A percentile compares a stretch with the other conserved stretches of the same genome.
Conservation (phyloP, 2,329 filamentous ascomycete species). For the Fusarium mundagurra region DNA sequence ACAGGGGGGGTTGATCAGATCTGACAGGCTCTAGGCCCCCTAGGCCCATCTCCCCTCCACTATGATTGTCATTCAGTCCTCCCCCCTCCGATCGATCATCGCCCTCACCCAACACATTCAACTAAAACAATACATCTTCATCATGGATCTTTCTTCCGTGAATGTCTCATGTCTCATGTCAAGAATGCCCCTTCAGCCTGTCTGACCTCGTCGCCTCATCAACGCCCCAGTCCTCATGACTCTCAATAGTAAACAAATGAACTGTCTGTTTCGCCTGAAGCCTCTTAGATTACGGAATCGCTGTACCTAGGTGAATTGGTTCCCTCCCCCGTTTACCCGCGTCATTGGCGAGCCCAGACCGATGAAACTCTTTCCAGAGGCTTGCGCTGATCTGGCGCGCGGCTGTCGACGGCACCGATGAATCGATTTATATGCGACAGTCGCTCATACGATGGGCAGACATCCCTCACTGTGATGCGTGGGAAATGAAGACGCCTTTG, state of each 20-base stretch:
- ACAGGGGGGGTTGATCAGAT: slow-evolving; percentile 14
- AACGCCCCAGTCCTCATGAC: slow-evolving; percentile 9
- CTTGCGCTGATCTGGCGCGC: not conserved
- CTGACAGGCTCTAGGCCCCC: slow-evolving; percentile 7
- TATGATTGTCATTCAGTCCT: not conserved
- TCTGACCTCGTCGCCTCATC: slow-evolving; percentile 13
- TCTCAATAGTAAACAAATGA: slow-evolving; percentile 11
- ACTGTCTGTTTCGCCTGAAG: not conserved
- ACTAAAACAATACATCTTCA: slow-evolving; percentile 6
- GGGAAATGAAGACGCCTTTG: not conserved
- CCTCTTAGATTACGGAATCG: not conserved
- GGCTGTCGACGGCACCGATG: slow-evolving; percentile 3
- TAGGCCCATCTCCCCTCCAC: not conserved
- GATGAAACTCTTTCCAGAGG: not conserved
- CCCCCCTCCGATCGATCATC: slow-evolving; percentile 13
- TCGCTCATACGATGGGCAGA: not conserved
- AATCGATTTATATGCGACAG: not conserved
- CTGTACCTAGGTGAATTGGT: not conserved
- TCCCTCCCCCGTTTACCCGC: not conserved
- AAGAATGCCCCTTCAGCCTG: slow-evolving; percentile 27
- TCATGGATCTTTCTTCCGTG: not conserved
- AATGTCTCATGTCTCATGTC: slow-evolving; percentile 31
- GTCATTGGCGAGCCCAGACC: slow-evolving; percentile 1
- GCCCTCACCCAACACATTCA: slow-evolving; percentile 4
- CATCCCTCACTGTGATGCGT: not conserved